Conservation (phyloP, 1,284 basidiomycete species). For the Coriolopsis trogii region DNA sequence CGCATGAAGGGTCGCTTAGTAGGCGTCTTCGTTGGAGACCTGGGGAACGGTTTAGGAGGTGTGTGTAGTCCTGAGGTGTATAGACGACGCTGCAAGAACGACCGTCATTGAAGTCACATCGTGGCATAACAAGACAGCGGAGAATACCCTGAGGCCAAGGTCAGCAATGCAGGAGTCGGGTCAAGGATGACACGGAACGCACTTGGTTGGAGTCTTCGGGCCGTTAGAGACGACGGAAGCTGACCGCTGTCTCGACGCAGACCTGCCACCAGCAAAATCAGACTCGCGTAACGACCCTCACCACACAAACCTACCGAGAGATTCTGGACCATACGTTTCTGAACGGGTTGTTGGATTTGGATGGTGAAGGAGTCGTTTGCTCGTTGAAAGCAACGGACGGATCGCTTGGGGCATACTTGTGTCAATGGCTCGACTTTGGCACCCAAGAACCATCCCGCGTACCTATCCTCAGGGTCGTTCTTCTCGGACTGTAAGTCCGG, state of each 20-base stretch:
- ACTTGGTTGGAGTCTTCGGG: slow-evolving; percentile 18
- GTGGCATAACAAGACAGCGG: too few relatives aligned
- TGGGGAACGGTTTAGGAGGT: not conserved
- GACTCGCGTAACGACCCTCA: too few relatives aligned
- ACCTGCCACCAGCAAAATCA: not conserved
- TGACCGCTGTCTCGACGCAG: slow-evolving; percentile 18
- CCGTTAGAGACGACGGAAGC: slow-evolving; percentile 16
- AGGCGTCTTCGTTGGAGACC: slow-evolving; percentile 7
- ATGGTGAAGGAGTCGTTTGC: slow-evolving; percentile 10
- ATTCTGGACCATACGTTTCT: slow-evolving; percentile 29
- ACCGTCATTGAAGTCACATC: too few relatives aligned
- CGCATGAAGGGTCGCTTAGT: slow-evolving; percentile 9
- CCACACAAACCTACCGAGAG: slow-evolving; percentile 20
- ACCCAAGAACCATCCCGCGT: too few relatives aligned
- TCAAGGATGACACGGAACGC: not conserved
- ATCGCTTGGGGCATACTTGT: too few relatives aligned
- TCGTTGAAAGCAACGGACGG: slow-evolving; percentile 8
- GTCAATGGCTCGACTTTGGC: too few relatives aligned
- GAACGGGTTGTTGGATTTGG: slow-evolving; percentile 24
- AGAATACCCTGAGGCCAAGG: not conserved
- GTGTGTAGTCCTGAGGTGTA: slow-evolving; percentile 3
- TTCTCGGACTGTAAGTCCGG: slow-evolving; percentile 19
- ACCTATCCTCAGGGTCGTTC: slow-evolving; percentile 14
- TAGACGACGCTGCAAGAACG: slow-evolving; percentile 1
- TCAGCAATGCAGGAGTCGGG: too few relatives aligned